These are phyloP conservation scores for Balakata baccata DNA, from an alignment of 345 rosid species.

Conservation along the genomic window DNA sequence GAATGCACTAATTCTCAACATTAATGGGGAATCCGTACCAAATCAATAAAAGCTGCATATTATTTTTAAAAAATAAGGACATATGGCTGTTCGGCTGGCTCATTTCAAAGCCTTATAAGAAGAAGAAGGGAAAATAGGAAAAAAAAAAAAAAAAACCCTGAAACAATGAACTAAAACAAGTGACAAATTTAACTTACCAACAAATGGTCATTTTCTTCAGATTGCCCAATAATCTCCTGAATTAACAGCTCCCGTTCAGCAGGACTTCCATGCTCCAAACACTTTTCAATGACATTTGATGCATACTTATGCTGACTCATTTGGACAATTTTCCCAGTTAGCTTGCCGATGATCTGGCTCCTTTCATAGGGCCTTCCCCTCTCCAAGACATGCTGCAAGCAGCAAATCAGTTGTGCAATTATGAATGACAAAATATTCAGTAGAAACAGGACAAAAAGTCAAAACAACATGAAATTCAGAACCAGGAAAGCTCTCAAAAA, in stretches of 20 bases:
- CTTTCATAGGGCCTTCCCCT: constrained; percentile 82
- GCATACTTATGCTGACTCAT: constrained; percentile 99
- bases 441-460: background rate
- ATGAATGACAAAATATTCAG: background rate
- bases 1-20: background rate
- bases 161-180: background rate
- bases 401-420: background rate
- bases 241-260: constrained; percentile 70
- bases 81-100: background rate
- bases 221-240: constrained; percentile 72
- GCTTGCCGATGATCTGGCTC: constrained; percentile 64
- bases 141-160: no score
- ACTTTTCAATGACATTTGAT: constrained; percentile 94
- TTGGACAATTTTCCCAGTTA: constrained; percentile 73
- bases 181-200: constrained; percentile 49
- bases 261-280: constrained; percentile 73
- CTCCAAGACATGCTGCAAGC: constrained; percentile 78
- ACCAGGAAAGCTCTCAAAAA: background rate
- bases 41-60: background rate
- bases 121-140: no score
- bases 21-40: background rate
- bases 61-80: background rate
- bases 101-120: background rate
- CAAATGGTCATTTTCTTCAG: constrained; percentile 76
- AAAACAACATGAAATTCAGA: background rate